These are phyloP conservation scores for Cyathus striatus DNA, from an alignment of 768 basidiomycete genomes.

Conservation along the genomic window DNA sequence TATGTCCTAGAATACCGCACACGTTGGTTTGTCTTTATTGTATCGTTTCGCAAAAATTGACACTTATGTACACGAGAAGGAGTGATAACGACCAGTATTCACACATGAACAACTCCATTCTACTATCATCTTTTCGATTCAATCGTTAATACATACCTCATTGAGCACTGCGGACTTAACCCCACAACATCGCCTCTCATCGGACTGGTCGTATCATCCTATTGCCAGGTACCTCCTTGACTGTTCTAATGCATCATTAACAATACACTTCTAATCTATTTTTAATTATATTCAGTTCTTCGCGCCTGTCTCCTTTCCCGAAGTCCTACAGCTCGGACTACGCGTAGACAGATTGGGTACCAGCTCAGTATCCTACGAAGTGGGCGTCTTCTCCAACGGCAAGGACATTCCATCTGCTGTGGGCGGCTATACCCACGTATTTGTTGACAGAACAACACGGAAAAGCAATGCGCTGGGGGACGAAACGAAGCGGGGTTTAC, in stretches of 20 bases:
- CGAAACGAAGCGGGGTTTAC: slow-evolving; percentile 40
- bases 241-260: background rate
- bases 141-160: slow-evolving; percentile 75
- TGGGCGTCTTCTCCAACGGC: slow-evolving; percentile 65
- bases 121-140: slow-evolving; percentile 85
- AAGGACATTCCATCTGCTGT: slow-evolving; percentile 35
- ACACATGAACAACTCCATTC: slow-evolving; percentile 75
- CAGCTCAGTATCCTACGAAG: slow-evolving; percentile 76
- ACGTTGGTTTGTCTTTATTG: slow-evolving; percentile 47
- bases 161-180: slow-evolving; percentile 52
- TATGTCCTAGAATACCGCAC: slow-evolving; percentile 63
- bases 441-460: slow-evolving; percentile 58
- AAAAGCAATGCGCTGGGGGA: slow-evolving; percentile 47
- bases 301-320: slow-evolving; percentile 67
- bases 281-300: too few relatives aligned
- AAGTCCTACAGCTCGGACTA: slow-evolving; percentile 64
- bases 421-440: slow-evolving; percentile 78
- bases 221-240: slow-evolving; percentile 45
- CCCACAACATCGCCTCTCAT: slow-evolving; percentile 52
- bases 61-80: slow-evolving; percentile 34
- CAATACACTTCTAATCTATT: background rate
- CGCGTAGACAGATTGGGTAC: slow-evolving; percentile 62
- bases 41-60: background rate
- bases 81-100: slow-evolving; percentile 85
- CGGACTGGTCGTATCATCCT: slow-evolving; percentile 76